Evolutionary conservation across 176 grass and related monocot species (phyloP).

Genomic region (Triticum turgidum): DNA sequence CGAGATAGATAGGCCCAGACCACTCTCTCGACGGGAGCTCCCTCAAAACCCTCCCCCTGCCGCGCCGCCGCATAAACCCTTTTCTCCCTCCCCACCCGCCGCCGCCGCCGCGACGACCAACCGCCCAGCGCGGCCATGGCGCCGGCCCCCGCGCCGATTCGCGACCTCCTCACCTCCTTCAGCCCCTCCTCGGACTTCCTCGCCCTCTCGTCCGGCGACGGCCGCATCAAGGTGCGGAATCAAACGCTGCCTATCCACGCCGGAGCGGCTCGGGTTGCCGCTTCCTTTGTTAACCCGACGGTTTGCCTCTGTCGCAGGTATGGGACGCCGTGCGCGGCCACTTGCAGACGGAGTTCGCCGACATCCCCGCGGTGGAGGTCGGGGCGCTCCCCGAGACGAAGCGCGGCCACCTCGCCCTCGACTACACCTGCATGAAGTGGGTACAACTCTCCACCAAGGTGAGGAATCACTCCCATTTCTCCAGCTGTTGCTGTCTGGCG

Average conservation of each 20-base stretch:
- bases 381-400: conserved; percentile 44
- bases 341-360: conserved; percentile 78
- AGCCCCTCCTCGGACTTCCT: conserved; percentile 76
- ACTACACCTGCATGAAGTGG: conserved; percentile 99
- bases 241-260: background rate
- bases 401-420: conserved; percentile 91
- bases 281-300: conserved; percentile 2
- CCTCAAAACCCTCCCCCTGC: background rate
- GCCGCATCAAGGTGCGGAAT: conserved; percentile 74
- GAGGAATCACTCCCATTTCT: background rate
- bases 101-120: background rate
- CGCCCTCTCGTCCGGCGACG: conserved; percentile 77
- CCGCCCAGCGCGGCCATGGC: conserved; percentile 33
- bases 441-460: conserved; percentile 80
- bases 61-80: conserved; percentile 27
- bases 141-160: conserved; percentile 36
- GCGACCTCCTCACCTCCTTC: conserved; percentile 75
- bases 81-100: background rate
- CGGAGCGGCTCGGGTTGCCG: conserved; percentile 22
- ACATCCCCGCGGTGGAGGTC: conserved; percentile 53
- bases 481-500: background rate
- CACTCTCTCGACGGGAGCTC: conserved; percentile 1
- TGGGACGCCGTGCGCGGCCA: conserved; percentile 82
- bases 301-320: conserved; percentile 48
- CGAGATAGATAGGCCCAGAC: background rate